These are phyloP conservation scores for Viola pubescens DNA, from an alignment of 441 rosid genomes.

Conservation along the genomic window DNA sequence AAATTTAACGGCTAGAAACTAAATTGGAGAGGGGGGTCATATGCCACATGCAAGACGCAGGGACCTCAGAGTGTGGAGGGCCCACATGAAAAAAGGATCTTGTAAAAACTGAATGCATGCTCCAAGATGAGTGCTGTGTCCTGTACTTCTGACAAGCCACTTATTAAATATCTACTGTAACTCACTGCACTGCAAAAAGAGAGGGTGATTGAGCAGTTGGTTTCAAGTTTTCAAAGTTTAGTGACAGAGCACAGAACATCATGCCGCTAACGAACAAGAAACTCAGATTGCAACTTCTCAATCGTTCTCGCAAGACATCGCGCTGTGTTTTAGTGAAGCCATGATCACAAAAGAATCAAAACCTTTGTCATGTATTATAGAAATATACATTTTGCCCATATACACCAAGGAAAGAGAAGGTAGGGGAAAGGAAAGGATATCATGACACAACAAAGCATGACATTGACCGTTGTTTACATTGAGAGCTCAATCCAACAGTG, in stretches of 20 bases:
- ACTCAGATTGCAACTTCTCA: background rate
- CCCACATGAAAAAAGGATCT: constrained; percentile 24
- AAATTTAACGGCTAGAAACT: constrained; percentile 12
- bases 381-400: background rate
- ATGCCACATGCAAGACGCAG: constrained; percentile 41
- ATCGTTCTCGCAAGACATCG: background rate
- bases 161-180: background rate
- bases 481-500: constrained; percentile 9
- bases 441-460: constrained; percentile 11
- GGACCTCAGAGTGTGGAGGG: constrained; percentile 26
- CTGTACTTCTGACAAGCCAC: background rate
- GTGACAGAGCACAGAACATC: background rate
- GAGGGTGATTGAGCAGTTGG: background rate
- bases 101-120: constrained; percentile 17
- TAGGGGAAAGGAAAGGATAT: background rate
- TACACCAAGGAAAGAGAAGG: background rate
- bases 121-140: background rate
- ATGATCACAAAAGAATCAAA: background rate
- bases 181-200: background rate
- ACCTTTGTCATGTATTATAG: background rate
- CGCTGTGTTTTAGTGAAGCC: too few relatives aligned
- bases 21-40: constrained; percentile 8
- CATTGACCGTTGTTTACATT: constrained; percentile 10
- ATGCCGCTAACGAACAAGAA: background rate
- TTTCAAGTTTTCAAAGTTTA: too few relatives aligned